Percentiles rank a stretch among this genome's conserved stretches.
Conservation (phyloP, 805 yeast genomes). For the Starmerella bombicola region DNA sequence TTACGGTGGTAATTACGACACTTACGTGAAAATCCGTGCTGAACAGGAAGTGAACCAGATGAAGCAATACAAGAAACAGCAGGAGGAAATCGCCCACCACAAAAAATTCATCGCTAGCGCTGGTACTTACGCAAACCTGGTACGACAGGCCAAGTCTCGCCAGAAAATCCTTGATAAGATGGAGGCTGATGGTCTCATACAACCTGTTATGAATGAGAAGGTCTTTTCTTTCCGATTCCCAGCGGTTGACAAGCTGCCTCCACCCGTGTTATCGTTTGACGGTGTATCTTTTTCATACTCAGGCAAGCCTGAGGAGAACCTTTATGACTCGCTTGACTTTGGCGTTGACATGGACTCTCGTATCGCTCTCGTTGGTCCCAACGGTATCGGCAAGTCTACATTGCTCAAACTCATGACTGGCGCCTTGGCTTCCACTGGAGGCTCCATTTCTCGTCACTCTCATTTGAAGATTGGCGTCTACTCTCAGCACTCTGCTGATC, state of each 20-base stretch:
- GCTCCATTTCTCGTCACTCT: conserved; percentile 93
- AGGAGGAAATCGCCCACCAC: conserved; percentile 96
- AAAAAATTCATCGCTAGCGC: conserved; percentile 98
- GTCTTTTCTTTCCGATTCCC: conserved; percentile 92
- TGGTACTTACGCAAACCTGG: conserved; percentile 98
- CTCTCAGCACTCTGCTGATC: conserved; percentile 98
- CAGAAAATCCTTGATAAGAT: conserved; percentile 98
- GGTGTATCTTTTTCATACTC: conserved; percentile 81
- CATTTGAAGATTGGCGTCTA: conserved; percentile 97
- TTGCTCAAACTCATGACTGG: conserved; percentile 95
- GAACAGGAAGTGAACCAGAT: conserved; percentile 95
- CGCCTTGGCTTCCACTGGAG: conserved; percentile 73
- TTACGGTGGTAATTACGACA: conserved; percentile 98
- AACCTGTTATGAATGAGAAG: conserved; percentile 83
- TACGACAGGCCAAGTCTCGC: conserved; percentile 96
- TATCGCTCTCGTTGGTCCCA: conserved; percentile 95
- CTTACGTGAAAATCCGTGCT: conserved; percentile 84
- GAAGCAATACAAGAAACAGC: conserved; percentile 95
- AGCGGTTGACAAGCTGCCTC: conserved; percentile 92
- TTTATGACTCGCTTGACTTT: conserved; percentile 81
- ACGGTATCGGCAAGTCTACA: conserved; percentile 98
- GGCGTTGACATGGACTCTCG: conserved; percentile 99
- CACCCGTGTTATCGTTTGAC: conserved; percentile 95
- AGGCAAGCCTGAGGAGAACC: conserved; percentile 64
- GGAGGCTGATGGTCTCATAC: conserved; percentile 96